Evolutionary conservation across 176 grass and related monocot species (phyloP), one percentile per base, ranked within the genome.

Genomic region (Aegilops tauschii): DNA sequence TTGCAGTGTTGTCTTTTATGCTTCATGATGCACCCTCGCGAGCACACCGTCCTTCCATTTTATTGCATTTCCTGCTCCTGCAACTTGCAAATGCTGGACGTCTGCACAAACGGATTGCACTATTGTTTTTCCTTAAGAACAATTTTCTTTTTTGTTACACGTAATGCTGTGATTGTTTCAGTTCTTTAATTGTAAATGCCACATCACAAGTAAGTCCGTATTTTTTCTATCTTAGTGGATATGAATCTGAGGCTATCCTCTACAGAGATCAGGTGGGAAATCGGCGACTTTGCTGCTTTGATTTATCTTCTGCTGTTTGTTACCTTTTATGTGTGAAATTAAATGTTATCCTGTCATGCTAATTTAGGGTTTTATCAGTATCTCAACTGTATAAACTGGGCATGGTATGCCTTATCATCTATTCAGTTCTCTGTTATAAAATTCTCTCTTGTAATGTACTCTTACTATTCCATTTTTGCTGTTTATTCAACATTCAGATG

Each of bases 401-500:
- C n/a, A 64, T 70, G 63, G 32, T 83, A 63, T 80, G 29, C 68
- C 5, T 3, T 61, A 56, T 54, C 67, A 12, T 84, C 3, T 69
- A 6, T 47, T 44, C 18, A 14, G 10, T 27, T 61, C 59, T 83
- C 9, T 71, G 31, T 27, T 83, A 54, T 59, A 17, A 59, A 56
- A 69, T 68, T 17, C 16, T 59, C 61, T 54, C 47, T 71, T 71
- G 49, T 71, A 49, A 71, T 47, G 45, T 6, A 21, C 30, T 69
- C 82, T 77, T 56, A 84, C 14, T 75, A 61, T 81, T 71, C 37
- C 34, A 54, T 27, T 85, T 71, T 81, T 87, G 29, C 52, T 91
- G 9, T 58, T 90, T 71, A 9, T 61, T 84, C 21, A 20, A 35
- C 13, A 12, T 88, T 59, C 78, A 91, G 79, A 93, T 93, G 92